Evolutionary conservation across 2,329 filamentous ascomycete genomes (phyloP).

Genomic region (Helminthosporium solani): DNA sequence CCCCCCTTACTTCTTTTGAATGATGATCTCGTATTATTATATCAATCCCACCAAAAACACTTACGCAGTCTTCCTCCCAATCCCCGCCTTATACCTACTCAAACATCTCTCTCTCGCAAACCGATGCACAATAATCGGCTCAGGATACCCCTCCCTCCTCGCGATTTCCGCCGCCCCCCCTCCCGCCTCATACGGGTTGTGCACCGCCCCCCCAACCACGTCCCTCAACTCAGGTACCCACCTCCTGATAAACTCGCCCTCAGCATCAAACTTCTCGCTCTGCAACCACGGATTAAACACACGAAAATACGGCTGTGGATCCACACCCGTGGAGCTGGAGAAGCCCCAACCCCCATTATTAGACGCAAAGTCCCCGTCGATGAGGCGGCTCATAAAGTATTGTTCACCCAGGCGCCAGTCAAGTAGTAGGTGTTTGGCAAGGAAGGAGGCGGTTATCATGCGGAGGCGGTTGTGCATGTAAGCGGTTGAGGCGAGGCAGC

Average conservation of each 20-base stretch:
- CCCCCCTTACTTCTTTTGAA: too few species aligned
- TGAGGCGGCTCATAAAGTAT: conserved; percentile 52
- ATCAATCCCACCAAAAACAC: neutral
- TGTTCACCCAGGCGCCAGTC: conserved; percentile 55
- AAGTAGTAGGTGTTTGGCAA: conserved; percentile 52
- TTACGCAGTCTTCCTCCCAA: conserved; percentile 53
- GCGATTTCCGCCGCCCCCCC: conserved; percentile 54
- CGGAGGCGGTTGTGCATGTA: conserved; percentile 57
- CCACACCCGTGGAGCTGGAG: conserved; percentile 68
- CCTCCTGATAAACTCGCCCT: conserved; percentile 76
- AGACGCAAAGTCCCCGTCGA: conserved; percentile 51
- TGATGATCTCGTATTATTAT: too few species aligned
- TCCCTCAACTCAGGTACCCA: conserved; percentile 76
- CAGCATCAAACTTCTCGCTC: conserved; percentile 79
- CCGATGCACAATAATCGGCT: conserved; percentile 73
- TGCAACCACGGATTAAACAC: conserved; percentile 86
- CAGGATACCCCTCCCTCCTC: conserved; percentile 69
- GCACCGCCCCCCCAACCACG: conserved; percentile 68
- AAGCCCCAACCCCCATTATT: conserved; percentile 68
- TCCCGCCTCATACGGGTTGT: conserved; percentile 75
- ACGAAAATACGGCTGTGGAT: conserved; percentile 86
- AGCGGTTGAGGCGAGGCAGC: conserved; percentile 50
- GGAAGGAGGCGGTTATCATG: conserved; percentile 54
- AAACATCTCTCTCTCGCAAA: conserved; percentile 66
- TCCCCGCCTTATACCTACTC: conserved; percentile 66